Base-by-base conservation (phyloP, 768 basidiomycete genomes). In the Clavulina sp. region DNA sequence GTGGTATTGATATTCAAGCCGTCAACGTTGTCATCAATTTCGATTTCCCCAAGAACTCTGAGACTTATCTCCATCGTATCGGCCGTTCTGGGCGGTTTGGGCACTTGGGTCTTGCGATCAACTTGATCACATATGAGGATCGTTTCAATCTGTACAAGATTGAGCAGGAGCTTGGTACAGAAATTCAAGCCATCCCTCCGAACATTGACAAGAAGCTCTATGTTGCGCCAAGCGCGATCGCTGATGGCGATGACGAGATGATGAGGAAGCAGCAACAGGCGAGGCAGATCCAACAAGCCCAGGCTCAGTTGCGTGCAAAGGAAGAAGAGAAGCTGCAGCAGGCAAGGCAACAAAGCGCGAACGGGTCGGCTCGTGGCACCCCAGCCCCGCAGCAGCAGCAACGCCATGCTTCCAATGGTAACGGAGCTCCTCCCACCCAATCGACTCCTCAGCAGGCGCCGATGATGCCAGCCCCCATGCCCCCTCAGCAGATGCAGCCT, bases 21-120 rank as follows among this genome's bases (percentile, higher is more conserved):
- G 93, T 99, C 56, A 99, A 99, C 68, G 95, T 97, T 64, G 93
- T 99, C 62, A 96, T 99, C 75, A 97, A 96, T 70, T 99, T 99
- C 62, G 93, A 99, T 65, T 95, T 97, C 68, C 93, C 93, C 55
- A 95, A 96, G 75, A 96, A 92, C 65, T 86, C 88, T 55, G 95
- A 99, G 67, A 96, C 93, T 2, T 99, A 99, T 68, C 80, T 99
- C 21, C 93, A 99, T 66, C 84, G 93, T 57, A 97, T 97, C 62
- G 93, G 95, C 62, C 89, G 93, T 56, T 92, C 88, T 2, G 95
- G 93, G 51, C 84, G 93, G 49, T 99, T 95, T 62, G 93, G 95
- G 51, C 93, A 99, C 65, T 69, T 97, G 57, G 93, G 93, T 61
- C 73, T 99, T 44, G 95, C 95, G 38, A 95, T 99, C 68, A 95